phyloP scores from a whole-genome alignment of 768 basidiomycete genomes.

The Agaricus subrufescens region DNA sequence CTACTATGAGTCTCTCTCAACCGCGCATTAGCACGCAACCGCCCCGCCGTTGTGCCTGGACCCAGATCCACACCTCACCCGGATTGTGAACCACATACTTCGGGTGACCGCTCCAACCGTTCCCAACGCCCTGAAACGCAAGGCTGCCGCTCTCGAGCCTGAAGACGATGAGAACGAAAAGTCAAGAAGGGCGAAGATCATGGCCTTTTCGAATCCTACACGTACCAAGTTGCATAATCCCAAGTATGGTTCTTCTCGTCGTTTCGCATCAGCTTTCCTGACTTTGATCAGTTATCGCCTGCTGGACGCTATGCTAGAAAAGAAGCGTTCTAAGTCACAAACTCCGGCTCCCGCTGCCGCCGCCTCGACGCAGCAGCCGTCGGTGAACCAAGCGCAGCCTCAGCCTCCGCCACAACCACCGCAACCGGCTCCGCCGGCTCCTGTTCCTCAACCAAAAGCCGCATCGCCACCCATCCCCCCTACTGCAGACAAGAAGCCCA shows the following conservation, averaged over 20 bases:
- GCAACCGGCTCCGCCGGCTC: slow-evolving; percentile 17
- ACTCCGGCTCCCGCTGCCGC: slow-evolving; percentile 24
- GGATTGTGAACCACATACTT: slow-evolving; percentile 71
- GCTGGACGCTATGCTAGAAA: slow-evolving; percentile 39
- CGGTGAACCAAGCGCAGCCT: slow-evolving; percentile 16
- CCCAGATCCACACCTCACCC: slow-evolving; percentile 71
- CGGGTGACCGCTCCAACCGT: slow-evolving; percentile 70
- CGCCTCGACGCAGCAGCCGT: slow-evolving; percentile 22
- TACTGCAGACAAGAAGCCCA: slow-evolving; percentile 22
- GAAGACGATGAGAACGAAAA: slow-evolving; percentile 78
- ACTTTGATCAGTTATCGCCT: slow-evolving; percentile 45
- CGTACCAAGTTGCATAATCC: slow-evolving; percentile 43
- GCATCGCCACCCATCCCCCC: slow-evolving; percentile 16
- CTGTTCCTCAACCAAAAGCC: slow-evolving; percentile 25
- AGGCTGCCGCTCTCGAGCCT: slow-evolving; percentile 62
- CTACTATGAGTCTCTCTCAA: slow-evolving; percentile 6
- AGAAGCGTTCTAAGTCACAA: slow-evolving; percentile 18
- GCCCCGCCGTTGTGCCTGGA: slow-evolving; percentile 74
- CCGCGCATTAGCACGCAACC: slow-evolving; percentile 55
- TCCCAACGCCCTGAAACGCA: slow-evolving; percentile 72
- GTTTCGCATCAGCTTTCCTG: neutral
- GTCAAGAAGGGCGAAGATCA: slow-evolving; percentile 66
- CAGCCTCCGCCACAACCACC: slow-evolving; percentile 17
- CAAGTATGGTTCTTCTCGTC: slow-evolving; percentile 32
- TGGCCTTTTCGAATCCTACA: slow-evolving; percentile 74